Evolutionary conservation across 768 basidiomycete species (phyloP).

Genomic region (Kockovaella imperatae): DNA sequence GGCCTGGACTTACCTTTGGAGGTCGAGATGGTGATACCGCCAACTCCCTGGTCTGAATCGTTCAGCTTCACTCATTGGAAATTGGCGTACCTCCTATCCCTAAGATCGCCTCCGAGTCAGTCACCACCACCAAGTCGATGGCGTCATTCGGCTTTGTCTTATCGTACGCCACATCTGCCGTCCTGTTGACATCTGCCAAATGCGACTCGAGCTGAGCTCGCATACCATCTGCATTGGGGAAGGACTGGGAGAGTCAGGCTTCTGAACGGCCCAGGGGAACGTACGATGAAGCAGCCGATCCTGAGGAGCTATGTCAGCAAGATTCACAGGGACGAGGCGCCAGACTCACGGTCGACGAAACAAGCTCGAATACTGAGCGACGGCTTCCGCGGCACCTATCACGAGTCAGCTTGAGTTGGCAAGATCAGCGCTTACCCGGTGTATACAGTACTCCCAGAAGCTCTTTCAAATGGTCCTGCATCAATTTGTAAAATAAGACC

Average conservation of each 20-base stretch:
- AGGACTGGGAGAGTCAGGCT: constrained; percentile 49
- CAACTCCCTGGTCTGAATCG: constrained; percentile 59
- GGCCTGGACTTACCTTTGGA: too few relatives aligned
- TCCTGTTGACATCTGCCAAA: constrained; percentile 38
- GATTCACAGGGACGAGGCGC: neutral
- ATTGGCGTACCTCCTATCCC: constrained; percentile 53
- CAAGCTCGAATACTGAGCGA: constrained; percentile 71
- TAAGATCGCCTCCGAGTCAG: constrained; percentile 77
- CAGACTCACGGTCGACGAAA: constrained; percentile 63
- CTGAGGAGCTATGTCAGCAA: neutral
- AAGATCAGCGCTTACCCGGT: constrained; percentile 52
- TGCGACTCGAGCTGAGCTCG: constrained; percentile 57
- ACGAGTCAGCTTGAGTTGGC: neutral
- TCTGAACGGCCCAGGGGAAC: neutral
- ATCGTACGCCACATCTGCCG: constrained; percentile 38
- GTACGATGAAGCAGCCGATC: constrained; percentile 36
- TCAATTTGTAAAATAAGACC: constrained; percentile 69
- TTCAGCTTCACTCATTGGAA: neutral
- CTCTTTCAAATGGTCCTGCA: constrained; percentile 58
- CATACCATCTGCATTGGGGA: constrained; percentile 61
- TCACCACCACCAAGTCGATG: constrained; percentile 72
- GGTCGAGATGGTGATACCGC: constrained; percentile 48
- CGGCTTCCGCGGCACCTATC: constrained; percentile 57
- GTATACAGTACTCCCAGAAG: constrained; percentile 71
- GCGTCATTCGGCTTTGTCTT: constrained; percentile 32